Percentiles rank a stretch among this genome's conserved stretches.
Evolutionary conservation across 1,139 yeast genomes (phyloP).

Genomic region (Candida mesenterica): DNA sequence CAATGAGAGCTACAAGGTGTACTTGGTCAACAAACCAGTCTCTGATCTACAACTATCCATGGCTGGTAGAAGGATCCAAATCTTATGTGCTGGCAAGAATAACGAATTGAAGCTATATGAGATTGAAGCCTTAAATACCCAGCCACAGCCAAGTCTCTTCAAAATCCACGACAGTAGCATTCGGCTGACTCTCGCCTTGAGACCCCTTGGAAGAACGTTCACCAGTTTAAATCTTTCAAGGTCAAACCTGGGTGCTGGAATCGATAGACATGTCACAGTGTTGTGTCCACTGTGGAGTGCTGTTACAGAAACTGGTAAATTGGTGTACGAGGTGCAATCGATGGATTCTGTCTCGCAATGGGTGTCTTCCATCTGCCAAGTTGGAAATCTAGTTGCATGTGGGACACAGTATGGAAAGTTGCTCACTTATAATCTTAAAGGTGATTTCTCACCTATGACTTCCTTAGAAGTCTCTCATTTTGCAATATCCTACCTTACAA

Average conservation of each 20-base stretch:
- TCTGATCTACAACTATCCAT: slow-evolving; percentile 29
- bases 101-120: slow-evolving; percentile 39
- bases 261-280: slow-evolving; percentile 20
- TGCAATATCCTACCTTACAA: slow-evolving; percentile 23
- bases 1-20: slow-evolving; percentile 29
- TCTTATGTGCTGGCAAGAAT: slow-evolving; percentile 48
- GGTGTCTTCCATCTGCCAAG: slow-evolving; percentile 20
- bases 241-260: slow-evolving; percentile 3
- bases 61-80: slow-evolving; percentile 14
- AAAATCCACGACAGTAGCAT: not conserved
- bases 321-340: slow-evolving; percentile 19
- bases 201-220: slow-evolving; percentile 9
- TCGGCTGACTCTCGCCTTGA: slow-evolving; percentile 1
- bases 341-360: slow-evolving; percentile 23
- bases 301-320: slow-evolving; percentile 16
- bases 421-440: slow-evolving; percentile 20
- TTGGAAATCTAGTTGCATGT: slow-evolving; percentile 21
- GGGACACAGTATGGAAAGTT: slow-evolving; percentile 39
- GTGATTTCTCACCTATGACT: slow-evolving; percentile 16
- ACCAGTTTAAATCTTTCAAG: slow-evolving; percentile 4
- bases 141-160: not conserved
- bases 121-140: slow-evolving; percentile 8
- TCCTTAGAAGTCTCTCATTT: slow-evolving; percentile 26
- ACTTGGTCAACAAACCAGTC: slow-evolving; percentile 35
- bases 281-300: slow-evolving; percentile 24